These are phyloP conservation scores for Aspergillus ruber DNA, from an alignment of 2,329 filamentous ascomycete species.

Conservation along the genomic window DNA sequence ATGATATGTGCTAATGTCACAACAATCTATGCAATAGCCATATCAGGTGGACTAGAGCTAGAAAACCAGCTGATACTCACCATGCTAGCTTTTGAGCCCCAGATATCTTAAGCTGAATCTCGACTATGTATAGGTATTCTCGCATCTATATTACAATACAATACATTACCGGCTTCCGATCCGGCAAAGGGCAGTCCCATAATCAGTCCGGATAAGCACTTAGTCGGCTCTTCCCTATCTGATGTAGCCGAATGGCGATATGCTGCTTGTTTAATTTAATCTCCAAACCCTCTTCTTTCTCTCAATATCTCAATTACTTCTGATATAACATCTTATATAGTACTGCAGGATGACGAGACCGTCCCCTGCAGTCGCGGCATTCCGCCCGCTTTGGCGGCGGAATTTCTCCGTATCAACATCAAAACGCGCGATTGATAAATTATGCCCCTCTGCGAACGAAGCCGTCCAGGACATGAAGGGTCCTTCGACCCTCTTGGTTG, in stretches of 20 bases:
- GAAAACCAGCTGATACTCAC: no score
- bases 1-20: not conserved
- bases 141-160: no score
- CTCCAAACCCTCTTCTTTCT: slow-evolving; percentile 3
- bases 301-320: not conserved
- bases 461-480: slow-evolving; percentile 68
- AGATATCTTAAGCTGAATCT: not conserved
- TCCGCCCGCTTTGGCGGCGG: slow-evolving; percentile 38
- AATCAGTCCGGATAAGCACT: slow-evolving; percentile 18
- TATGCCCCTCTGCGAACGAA: slow-evolving; percentile 61
- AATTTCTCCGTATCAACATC: slow-evolving; percentile 61
- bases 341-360: slow-evolving; percentile 15
- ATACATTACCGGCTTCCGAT: slow-evolving; percentile 9
- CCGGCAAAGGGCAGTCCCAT: slow-evolving; percentile 10
- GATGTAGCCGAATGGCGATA: slow-evolving; percentile 9
- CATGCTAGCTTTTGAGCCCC: no score
- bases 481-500: slow-evolving; percentile 64
- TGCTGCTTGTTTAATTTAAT: slow-evolving; percentile 1
- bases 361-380: slow-evolving; percentile 24
- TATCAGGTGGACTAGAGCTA: no score
- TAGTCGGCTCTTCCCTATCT: slow-evolving; percentile 19
- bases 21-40: not conserved
- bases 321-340: not conserved
- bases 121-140: not conserved
- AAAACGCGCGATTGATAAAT: slow-evolving; percentile 65